Evolutionary conservation across 176 grass and related monocot genomes (phyloP).

Genomic region (Lolium perenne): DNA sequence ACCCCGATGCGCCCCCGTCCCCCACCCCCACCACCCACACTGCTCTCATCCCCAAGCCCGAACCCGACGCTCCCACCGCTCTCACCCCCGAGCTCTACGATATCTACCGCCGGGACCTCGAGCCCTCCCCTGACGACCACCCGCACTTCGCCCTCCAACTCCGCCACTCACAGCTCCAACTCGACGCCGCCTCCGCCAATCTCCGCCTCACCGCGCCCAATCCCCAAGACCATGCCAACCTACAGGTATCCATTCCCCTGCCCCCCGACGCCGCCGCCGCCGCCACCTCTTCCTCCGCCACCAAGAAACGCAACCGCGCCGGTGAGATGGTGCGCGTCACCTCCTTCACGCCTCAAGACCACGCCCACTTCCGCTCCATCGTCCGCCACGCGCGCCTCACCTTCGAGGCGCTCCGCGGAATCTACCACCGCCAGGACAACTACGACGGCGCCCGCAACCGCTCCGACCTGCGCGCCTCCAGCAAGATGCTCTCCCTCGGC

Average conservation of each 20-base stretch:
- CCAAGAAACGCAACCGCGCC: constrained; percentile 60
- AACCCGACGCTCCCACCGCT: constrained; percentile 22
- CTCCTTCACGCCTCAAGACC: constrained; percentile 29
- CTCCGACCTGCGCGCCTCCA: constrained; percentile 64
- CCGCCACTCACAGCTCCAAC: constrained; percentile 32
- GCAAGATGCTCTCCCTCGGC: constrained; percentile 51
- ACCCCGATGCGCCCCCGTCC: constrained; percentile 14
- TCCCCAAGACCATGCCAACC: background rate
- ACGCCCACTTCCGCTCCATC: constrained; percentile 47
- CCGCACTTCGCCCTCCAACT: constrained; percentile 28
- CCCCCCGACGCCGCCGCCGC: background rate
- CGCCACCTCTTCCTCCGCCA: background rate
- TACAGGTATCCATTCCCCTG: constrained; percentile 1
- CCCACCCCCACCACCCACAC: background rate
- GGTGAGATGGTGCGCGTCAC: constrained; percentile 69
- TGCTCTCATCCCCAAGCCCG: constrained; percentile 54
- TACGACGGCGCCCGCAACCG: constrained; percentile 43
- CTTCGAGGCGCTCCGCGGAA: constrained; percentile 70
- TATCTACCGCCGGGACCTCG: constrained; percentile 24
- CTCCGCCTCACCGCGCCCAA: background rate
- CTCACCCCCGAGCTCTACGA: constrained; percentile 39
- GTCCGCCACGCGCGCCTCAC: constrained; percentile 78
- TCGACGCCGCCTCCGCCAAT: constrained; percentile 3
- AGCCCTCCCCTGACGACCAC: constrained; percentile 42
- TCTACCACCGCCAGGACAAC: constrained; percentile 40